Evolutionary conservation across 306 rosid species (phyloP).

Genomic region (Cyamopsis tetragonoloba): DNA sequence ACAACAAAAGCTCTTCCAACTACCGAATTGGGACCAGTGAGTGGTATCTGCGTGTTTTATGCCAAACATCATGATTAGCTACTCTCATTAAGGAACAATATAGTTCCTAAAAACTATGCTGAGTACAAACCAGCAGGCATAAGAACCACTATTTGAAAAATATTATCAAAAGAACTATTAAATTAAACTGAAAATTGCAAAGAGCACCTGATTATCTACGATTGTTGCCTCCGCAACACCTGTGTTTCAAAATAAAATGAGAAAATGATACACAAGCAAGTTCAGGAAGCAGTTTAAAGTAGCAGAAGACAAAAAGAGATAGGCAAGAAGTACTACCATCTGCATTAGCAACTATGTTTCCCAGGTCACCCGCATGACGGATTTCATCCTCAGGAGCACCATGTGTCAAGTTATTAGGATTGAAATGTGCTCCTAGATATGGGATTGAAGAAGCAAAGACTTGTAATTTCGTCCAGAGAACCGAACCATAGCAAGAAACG

Average conservation of each 20-base stretch:
- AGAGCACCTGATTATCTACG: conserved; percentile 65
- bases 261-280: neutral
- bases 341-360: conserved; percentile 86
- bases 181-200: neutral
- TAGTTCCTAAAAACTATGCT: neutral
- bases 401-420: conserved; percentile 63
- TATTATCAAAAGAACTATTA: neutral
- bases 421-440: conserved; percentile 81
- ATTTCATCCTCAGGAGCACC: conserved; percentile 91
- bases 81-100: neutral
- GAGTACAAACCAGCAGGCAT: neutral
- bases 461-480: neutral
- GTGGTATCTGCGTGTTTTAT: conserved; percentile 58
- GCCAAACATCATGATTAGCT: neutral
- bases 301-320: neutral
- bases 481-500: neutral
- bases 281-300: neutral
- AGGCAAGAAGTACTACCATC: conserved; percentile 42
- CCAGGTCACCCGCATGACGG: conserved; percentile 99
- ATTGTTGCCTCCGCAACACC: conserved; percentile 77
- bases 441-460: conserved; percentile 14
- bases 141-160: neutral
- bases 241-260: conserved; percentile 27
- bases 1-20: conserved; percentile 89
- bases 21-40: conserved; percentile 64